Base-by-base conservation (phyloP, 495 filamentous ascomycete species). In the Xylaria intraflava region DNA sequence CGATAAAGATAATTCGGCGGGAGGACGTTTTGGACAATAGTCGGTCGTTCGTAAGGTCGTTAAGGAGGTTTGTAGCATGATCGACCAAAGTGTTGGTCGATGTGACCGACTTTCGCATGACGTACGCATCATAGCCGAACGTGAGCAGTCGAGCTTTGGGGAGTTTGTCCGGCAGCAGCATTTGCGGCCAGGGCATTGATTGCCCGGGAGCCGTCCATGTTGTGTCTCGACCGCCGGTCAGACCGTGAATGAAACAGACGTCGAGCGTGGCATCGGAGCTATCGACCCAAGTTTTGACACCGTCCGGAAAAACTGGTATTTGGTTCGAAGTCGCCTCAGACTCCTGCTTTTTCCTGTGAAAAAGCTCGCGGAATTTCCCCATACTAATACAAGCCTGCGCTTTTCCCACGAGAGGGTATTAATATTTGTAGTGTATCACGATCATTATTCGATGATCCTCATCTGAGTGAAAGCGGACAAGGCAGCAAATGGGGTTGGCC, bases 1-100 rank as follows among this genome's bases (percentile, higher is more conserved):
- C 72, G 3, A 76, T 57, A 56, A 78, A 75, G 22, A 75, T 59
- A 6, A 69, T 31, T 1, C 64, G 72, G 26, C 62, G 63, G 16
- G 29, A 12, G 19, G 45, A 26, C 11, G 29, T 29, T 12, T 36
- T 10, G 17, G 16, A 48, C 11, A 2, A 30, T 35, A 14, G 2
- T 24, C 45, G 45, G 9, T 48, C 6, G 19, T 12, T 2, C 0
- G 30, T 9, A 23, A 48, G 30, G 3, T 23, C 30, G 14, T 20
- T 14, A 3, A 48, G 17, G 3, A 48, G 30, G 29, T 35, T 48
- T 24, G n/a, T 12, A 3, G 45, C 45, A 24, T 48, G 45, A 24
- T 35, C 45, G 6, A 12, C 31, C 8, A 31, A 35, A 6, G 11
- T 45, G 23, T 26, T 45, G 14, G 6, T 45, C n/a, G 24, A 29